Percentiles rank a stretch among this genome's conserved stretches.
Evolutionary conservation across 2,329 filamentous ascomycete species (phyloP).

Genomic region (Aspergillus pseudoglaucus): DNA sequence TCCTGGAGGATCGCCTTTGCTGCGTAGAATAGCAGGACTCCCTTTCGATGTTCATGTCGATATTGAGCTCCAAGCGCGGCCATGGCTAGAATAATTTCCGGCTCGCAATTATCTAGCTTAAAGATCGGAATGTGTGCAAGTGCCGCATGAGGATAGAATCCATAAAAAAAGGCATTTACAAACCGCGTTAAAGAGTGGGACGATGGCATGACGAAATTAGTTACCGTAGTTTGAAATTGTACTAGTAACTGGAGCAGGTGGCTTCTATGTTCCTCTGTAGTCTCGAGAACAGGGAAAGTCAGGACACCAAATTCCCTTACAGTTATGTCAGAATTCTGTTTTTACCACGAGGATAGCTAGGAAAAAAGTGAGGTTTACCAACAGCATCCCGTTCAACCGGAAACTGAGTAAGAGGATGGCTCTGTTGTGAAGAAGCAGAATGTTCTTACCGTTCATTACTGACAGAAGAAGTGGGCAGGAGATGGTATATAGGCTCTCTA

Average conservation of each 20-base stretch:
- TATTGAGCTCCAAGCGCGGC: constrained; percentile 48
- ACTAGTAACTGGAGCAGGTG: constrained; percentile 3
- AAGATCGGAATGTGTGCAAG: constrained; percentile 63
- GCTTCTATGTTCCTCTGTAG: constrained; percentile 3
- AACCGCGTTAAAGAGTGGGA: constrained; percentile 60
- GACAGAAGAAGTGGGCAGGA: not conserved
- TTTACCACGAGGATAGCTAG: constrained; percentile 1
- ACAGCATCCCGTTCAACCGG: constrained; percentile 1
- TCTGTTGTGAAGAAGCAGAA: not conserved
- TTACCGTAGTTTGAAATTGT: not conserved
- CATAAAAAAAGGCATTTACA: constrained; percentile 60
- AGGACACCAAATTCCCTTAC: constrained; percentile 7
- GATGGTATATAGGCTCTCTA: constrained; percentile 1
- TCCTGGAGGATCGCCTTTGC: constrained; percentile 58
- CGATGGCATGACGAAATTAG: constrained; percentile 55
- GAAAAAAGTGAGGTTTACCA: not conserved
- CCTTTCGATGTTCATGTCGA: constrained; percentile 35
- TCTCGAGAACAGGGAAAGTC: constrained; percentile 5
- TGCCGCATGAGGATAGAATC: constrained; percentile 53
- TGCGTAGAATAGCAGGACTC: constrained; percentile 41
- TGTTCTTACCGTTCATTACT: not conserved
- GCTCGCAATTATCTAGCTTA: constrained; percentile 52
- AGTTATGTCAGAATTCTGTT: not conserved
- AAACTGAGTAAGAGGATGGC: constrained; percentile 1
- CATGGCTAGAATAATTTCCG: constrained; percentile 60